These are phyloP conservation scores for Nicotiana obtusifolia DNA, from an alignment of 257 asterid genomes.

Conservation along the genomic window DNA sequence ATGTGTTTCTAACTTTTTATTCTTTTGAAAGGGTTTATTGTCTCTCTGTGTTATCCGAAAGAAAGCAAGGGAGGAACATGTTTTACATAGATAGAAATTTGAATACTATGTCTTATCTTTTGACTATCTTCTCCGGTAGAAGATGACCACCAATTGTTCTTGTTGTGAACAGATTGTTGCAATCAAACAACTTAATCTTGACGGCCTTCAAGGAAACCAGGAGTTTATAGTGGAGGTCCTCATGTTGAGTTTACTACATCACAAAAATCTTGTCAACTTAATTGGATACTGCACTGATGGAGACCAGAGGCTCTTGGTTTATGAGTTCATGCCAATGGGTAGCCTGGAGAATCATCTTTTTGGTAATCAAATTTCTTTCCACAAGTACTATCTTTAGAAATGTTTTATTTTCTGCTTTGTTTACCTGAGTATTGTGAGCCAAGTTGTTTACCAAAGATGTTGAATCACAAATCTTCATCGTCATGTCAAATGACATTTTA, in stretches of 20 bases:
- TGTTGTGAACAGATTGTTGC: constrained; percentile 54
- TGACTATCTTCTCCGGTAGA: background rate
- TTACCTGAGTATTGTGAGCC: background rate
- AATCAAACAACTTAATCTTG: constrained; percentile 78
- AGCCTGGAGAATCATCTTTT: constrained; percentile 86
- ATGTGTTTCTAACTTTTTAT: background rate
- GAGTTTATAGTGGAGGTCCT: constrained; percentile 89
- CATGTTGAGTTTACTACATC: constrained; percentile 81
- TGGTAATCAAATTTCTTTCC: constrained; percentile 36
- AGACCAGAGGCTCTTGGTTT: constrained; percentile 81
- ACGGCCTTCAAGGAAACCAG: constrained; percentile 87
- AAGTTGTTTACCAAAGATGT: background rate
- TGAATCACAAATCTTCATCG: background rate
- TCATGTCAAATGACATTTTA: background rate
- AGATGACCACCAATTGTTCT: background rate
- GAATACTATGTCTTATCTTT: background rate
- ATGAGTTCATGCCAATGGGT: constrained; percentile 87
- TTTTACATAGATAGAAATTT: background rate
- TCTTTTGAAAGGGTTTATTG: background rate
- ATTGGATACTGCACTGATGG: constrained; percentile 88
- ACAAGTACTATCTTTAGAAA: background rate
- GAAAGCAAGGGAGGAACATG: background rate
- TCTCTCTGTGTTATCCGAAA: background rate
- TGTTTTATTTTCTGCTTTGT: background rate
- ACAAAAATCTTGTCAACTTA: constrained; percentile 77